These are phyloP conservation scores for Podaxis rugospora DNA, from an alignment of 768 basidiomycete species.

Conservation along the genomic window DNA sequence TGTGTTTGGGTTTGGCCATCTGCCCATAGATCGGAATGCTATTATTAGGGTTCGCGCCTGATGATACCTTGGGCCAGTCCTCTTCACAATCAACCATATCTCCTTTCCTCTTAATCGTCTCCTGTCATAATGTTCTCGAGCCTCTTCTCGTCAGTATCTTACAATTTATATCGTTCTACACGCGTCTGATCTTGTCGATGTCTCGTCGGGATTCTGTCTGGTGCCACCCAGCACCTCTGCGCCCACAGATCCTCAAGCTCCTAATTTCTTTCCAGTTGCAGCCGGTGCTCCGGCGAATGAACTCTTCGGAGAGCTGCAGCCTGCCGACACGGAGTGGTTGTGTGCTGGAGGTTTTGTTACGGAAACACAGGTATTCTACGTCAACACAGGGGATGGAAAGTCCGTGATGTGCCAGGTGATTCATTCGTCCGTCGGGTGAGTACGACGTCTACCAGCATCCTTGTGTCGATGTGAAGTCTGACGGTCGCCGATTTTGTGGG, in stretches of 20 bases:
- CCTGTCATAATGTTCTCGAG: conserved; percentile 1
- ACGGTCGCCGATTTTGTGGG: conserved; percentile 6
- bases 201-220: background rate
- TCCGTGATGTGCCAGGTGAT: conserved; percentile 82
- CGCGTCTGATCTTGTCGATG: conserved; percentile 6
- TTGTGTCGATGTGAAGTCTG: conserved; percentile 8
- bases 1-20: conserved; percentile 5
- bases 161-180: background rate
- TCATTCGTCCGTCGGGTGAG: conserved; percentile 86
- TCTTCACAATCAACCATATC: conserved; percentile 2
- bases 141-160: conserved; percentile 12
- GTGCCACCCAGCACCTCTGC: conserved; percentile 40
- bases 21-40: background rate
- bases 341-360: conserved; percentile 82
- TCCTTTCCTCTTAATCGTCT: conserved; percentile 1
- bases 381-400: conserved; percentile 74
- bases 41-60: background rate
- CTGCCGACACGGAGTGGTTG: conserved; percentile 77
- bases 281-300: conserved; percentile 49
- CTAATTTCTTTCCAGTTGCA: conserved; percentile 83
- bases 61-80: conserved; percentile 2
- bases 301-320: conserved; percentile 70
- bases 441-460: background rate
- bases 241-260: conserved; percentile 59
- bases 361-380: conserved; percentile 89